phyloP scores from a whole-genome alignment of 441 rosid genomes.

The Populus tomentosa region DNA sequence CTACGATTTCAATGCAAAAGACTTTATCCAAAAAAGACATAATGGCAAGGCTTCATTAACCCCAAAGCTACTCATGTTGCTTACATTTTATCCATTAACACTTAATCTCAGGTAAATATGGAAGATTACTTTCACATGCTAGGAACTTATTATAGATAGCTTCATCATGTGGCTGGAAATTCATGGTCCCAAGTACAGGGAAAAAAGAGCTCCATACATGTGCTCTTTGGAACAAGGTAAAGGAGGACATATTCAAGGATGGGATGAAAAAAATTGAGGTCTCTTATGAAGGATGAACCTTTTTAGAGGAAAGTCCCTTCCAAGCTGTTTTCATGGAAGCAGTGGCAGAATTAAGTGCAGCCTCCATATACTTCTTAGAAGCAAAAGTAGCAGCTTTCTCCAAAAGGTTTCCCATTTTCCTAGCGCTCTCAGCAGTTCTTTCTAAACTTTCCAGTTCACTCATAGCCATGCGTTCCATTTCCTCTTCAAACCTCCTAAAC shows the following conservation, averaged over 20 bases:
- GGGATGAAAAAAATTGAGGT: neutral
- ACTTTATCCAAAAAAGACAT: neutral
- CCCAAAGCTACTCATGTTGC: neutral
- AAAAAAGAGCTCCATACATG: neutral
- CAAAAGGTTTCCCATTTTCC: constrained; percentile 48
- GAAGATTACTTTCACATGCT: neutral
- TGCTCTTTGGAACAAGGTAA: neutral
- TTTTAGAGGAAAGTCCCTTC: constrained; percentile 51
- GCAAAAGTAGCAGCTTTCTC: constrained; percentile 61
- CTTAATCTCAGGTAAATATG: neutral
- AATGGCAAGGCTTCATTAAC: neutral
- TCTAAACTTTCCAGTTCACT: constrained; percentile 17
- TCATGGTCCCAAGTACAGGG: neutral
- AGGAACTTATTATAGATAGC: neutral
- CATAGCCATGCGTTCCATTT: constrained; percentile 56
- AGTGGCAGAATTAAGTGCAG: constrained; percentile 70
- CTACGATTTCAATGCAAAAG: neutral
- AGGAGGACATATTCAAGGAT: neutral
- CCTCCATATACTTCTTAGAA: constrained; percentile 66
- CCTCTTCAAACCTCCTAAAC: constrained; percentile 59
- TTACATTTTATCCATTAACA: neutral
- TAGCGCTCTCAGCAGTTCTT: constrained; percentile 44
- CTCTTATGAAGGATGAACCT: constrained; percentile 72
- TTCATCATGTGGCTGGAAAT: neutral
- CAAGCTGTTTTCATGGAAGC: constrained; percentile 75